These are phyloP conservation scores for Vicia sativa DNA, from an alignment of 306 rosid species.

Conservation along the genomic window DNA sequence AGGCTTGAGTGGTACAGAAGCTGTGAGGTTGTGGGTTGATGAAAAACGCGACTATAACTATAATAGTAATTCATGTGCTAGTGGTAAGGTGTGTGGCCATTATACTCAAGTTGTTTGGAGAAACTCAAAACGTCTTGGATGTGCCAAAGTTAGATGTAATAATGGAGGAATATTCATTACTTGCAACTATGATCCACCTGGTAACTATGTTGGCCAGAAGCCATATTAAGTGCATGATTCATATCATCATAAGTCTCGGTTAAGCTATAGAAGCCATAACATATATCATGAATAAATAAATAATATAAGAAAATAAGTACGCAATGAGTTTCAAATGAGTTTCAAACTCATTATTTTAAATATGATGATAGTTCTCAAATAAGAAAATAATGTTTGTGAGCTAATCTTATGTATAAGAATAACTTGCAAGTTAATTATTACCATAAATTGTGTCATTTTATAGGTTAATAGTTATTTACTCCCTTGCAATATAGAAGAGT, in stretches of 20 bases:
- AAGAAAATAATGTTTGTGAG: neutral
- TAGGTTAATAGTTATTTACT: no score
- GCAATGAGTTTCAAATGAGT: no score
- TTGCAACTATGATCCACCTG: slow-evolving; percentile 57
- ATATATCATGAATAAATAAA: no score
- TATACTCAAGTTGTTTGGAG: slow-evolving; percentile 63
- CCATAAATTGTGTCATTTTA: no score
- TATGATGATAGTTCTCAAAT: no score
- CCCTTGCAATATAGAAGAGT: no score
- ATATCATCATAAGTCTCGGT: no score
- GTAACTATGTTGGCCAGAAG: neutral
- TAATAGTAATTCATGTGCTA: slow-evolving; percentile 37
- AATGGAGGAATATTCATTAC: slow-evolving; percentile 39
- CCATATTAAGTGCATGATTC: neutral
- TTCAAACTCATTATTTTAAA: no score
- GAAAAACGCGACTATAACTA: slow-evolving; percentile 46
- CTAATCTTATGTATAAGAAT: no score
- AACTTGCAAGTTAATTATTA: no score
- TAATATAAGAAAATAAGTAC: no score
- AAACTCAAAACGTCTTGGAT: slow-evolving; percentile 42
- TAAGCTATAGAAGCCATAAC: no score
- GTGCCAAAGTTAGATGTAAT: slow-evolving; percentile 55
- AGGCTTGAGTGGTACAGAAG: slow-evolving; percentile 16
- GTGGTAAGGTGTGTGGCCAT: slow-evolving; percentile 38
- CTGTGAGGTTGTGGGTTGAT: slow-evolving; percentile 46